phyloP scores from a whole-genome alignment of 2,329 filamentous ascomycete species.

The Microdochium nivale region DNA sequence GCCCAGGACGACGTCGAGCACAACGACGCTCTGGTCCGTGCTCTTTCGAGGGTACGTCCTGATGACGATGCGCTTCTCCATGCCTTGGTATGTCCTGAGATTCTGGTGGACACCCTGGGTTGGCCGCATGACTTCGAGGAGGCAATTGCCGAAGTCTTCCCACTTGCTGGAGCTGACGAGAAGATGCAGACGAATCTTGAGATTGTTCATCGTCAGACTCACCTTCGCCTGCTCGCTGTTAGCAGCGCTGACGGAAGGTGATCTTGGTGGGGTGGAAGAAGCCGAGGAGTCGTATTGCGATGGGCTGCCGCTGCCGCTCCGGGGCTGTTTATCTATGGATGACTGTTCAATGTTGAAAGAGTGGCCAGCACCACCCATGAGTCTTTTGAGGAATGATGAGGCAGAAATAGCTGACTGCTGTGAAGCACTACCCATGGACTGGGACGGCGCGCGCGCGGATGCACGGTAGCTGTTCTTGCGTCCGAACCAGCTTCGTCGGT shows the following conservation, averaged over 20 bases:
- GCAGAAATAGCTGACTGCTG: conserved; percentile 54
- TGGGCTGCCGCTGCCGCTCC: conserved; percentile 41
- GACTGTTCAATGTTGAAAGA: conserved; percentile 77
- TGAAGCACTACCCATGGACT: conserved; percentile 64
- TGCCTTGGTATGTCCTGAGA: conserved; percentile 50
- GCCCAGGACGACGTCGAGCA: conserved; percentile 78
- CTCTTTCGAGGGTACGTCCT: conserved; percentile 58
- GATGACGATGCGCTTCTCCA: conserved; percentile 81
- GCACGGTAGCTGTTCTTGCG: conserved; percentile 58
- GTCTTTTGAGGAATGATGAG: conserved; percentile 67
- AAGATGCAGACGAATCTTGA: conserved; percentile 79
- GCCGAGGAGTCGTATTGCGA: conserved; percentile 55
- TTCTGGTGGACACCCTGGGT: conserved; percentile 51
- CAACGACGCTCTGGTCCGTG: conserved; percentile 45
- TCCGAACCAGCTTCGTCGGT: conserved; percentile 49
- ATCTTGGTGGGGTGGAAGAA: conserved; percentile 46
- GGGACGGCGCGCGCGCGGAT: conserved; percentile 50
- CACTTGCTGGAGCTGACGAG: conserved; percentile 72
- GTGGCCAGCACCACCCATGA: conserved; percentile 61
- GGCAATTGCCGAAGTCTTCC: conserved; percentile 83
- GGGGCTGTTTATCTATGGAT: conserved; percentile 54
- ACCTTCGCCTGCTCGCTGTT: conserved; percentile 38
- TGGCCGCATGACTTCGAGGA: conserved; percentile 74
- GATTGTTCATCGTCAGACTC: conserved; percentile 63
- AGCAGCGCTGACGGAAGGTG: conserved; percentile 48